Evolutionary conservation across 2,329 filamentous ascomycete genomes (phyloP), one percentile per base, ranked within the genome.

Genomic region (Talaromyces piceae): DNA sequence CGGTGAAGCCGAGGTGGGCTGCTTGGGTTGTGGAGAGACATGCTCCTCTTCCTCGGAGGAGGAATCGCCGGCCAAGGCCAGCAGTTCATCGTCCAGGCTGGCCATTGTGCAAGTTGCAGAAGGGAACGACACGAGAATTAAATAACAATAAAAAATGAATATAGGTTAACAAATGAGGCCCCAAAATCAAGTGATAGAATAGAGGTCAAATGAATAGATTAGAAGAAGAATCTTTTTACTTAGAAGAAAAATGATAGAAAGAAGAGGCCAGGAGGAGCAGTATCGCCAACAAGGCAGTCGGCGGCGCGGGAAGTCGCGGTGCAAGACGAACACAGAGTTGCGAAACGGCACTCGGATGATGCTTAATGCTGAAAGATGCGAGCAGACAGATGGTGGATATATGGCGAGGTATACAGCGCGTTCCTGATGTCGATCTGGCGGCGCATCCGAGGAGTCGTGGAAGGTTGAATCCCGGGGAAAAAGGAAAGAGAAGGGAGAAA

Each of bases 61-160:
- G 61, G 76, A 86, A 59, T 88, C 89, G 62, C 89, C 93, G 50
- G 91, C 93, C 58, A 97, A 83, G 64, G 88, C 91, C 58, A 97
- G 85, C 58, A 97, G 84, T 74, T 96, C 91, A 62, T 91, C 90
- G 67, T 97, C 91, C 59, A 96, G 80, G 65, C 91, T 67, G 12
- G 54, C 44, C 90, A 95, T 95, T 63, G 58, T 78, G 57, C 60
- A 60, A 44, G 12, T 22, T 41, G 33, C n/a, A 41, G 18, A 50
- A 51, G 9, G 25, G 28, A 16, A 41, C 18, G 41, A 45, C 45
- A 39, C 33, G 13, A 51, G 49, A 41, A 46, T 30, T 20, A n/a
- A n/a, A n/a, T n/a, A n/a, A n/a, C n/a, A n/a, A n/a, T n/a, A n/a
- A n/a, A n/a, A n/a, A n/a, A n/a, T n/a, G n/a, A n/a, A n/a, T n/a